Evolutionary conservation across 495 filamentous ascomycete genomes (phyloP), one percentile per base, ranked within the genome.

Genomic region (Ascobolus immersus): DNA sequence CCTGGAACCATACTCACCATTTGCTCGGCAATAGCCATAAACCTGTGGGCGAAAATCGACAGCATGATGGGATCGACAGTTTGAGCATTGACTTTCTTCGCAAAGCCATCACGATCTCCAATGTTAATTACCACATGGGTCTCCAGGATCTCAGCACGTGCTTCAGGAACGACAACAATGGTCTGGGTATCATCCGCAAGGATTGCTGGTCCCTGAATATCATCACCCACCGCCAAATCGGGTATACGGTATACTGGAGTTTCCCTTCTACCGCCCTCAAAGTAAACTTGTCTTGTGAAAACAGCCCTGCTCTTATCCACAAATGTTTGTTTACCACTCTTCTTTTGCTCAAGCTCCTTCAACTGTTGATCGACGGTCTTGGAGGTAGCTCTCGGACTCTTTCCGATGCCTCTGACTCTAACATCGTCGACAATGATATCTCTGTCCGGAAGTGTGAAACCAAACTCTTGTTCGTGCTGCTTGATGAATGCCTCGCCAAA

Each of bases 1-100:
- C n/a, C n/a, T n/a, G n/a, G n/a, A n/a, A n/a, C n/a, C n/a, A n/a
- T n/a, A n/a, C n/a, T n/a, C n/a, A n/a, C n/a, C 84, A 93, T 94
- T 50, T 93, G 84, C 54, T 96, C 86, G 3, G 86, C 86, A 48
- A 96, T 94, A 9, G 84, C 81, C 86, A 96, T 96, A 57, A 96
- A 96, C 1, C 86, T 61, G 50, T 96, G 82, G 1, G 79, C 79
- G 44, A 96, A 96, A 38, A 96, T 89, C 49, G 71, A 89, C 4
- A 96, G 66, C 54, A 89, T 74, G 50, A 96, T 91, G 0, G 86
- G 84, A 40, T 80, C 72, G 1, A 73, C 72, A 37, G 52, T 64
- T 48, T 58, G 66, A 38, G 45, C 55, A 37, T 45, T 52, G 23
- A 48, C 51, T 39, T 43, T 56, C 41, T 52, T 55, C 37, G 3